These are phyloP conservation scores for Penicillium mononematosum DNA, from an alignment of 495 filamentous ascomycete species.

Conservation along the genomic window DNA sequence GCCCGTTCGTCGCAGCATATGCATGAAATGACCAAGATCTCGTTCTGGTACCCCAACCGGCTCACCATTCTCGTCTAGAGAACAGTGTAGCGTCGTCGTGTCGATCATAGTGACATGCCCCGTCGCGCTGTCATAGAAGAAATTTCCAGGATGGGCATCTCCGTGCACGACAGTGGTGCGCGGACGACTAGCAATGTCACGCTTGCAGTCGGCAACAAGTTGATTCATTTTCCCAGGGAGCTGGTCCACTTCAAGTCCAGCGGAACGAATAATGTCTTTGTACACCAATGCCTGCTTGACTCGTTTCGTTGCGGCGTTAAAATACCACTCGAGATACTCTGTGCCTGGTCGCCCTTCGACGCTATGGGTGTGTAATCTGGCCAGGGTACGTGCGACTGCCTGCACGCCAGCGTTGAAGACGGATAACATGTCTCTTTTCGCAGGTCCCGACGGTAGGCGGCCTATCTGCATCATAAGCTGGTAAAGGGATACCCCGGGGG, in stretches of 20 bases:
- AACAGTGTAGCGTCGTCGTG: conserved; percentile 4
- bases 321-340: conserved; percentile 3
- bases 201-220: conserved; percentile 2
- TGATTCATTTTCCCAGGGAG: neutral
- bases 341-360: neutral
- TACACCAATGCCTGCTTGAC: conserved; percentile 1
- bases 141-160: conserved; percentile 1
- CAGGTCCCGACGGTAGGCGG: neutral
- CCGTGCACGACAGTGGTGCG: conserved; percentile 2
- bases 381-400: neutral
- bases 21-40: conserved; percentile 1
- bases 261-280: neutral
- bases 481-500: conserved; percentile 1
- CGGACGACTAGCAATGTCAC: neutral
- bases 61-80: conserved; percentile 1
- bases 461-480: conserved; percentile 2
- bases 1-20: conserved; percentile 1
- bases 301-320: conserved; percentile 1
- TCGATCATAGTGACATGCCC: neutral
- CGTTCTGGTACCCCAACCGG: neutral
- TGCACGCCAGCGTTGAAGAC: neutral
- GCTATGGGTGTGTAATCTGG: conserved; percentile 2
- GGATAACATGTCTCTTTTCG: neutral
- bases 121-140: conserved; percentile 2
- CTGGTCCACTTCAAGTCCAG: neutral